phyloP scores from a whole-genome alignment of 2,329 filamentous ascomycete genomes.

The Grosmannia clavigera region DNA sequence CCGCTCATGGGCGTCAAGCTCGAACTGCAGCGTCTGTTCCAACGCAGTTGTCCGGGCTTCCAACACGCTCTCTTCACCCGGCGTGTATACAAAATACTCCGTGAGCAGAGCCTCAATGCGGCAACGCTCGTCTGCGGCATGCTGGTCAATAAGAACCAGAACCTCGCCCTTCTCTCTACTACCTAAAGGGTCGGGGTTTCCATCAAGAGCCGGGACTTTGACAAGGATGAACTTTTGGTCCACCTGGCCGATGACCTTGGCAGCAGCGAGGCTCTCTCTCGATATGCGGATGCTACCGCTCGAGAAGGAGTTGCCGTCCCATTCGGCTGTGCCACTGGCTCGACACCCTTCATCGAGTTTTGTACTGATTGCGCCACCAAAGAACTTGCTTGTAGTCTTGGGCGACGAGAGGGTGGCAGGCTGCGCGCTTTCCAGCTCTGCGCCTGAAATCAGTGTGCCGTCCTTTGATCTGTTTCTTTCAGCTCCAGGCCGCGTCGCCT shows the following conservation, averaged over 20 bases:
- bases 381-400: background rate
- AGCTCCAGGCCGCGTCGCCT: background rate
- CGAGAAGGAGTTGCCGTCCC: background rate
- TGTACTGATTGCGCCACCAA: background rate
- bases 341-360: no score
- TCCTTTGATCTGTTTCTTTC: background rate
- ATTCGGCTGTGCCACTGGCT: no score
- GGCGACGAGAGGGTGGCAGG: background rate
- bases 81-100: slow-evolving; percentile 29
- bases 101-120: slow-evolving; percentile 62
- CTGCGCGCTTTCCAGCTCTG: background rate
- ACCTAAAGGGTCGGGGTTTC: background rate
- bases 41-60: slow-evolving; percentile 23
- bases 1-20: slow-evolving; percentile 49
- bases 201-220: slow-evolving; percentile 20
- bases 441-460: background rate
- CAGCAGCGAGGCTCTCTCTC: slow-evolving; percentile 44
- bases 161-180: slow-evolving; percentile 14
- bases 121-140: slow-evolving; percentile 84
- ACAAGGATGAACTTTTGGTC: slow-evolving; percentile 81
- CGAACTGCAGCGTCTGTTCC: slow-evolving; percentile 48
- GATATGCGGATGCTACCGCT: slow-evolving; percentile 34
- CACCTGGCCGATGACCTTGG: slow-evolving; percentile 66
- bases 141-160: slow-evolving; percentile 77
- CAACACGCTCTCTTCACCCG: slow-evolving; percentile 10